Evolutionary conservation across 306 rosid species (phyloP), one percentile per base, ranked within the genome.

Genomic region (Herpetospermum pedunculosum): DNA sequence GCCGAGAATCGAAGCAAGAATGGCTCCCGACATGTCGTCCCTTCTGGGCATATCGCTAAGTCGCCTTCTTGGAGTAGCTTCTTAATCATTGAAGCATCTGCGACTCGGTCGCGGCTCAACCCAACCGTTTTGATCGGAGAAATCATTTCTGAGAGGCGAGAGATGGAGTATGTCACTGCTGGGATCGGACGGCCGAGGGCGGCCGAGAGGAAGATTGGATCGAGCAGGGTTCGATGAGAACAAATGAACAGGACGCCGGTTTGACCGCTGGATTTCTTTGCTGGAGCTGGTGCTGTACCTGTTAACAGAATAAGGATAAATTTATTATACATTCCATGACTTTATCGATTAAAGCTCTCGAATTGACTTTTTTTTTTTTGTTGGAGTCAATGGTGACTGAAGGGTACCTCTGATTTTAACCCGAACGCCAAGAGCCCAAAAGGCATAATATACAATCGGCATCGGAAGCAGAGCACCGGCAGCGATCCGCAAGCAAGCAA

Each of bases 1-100:
- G 98, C 96, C 0, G 97, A 90, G 64, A 93, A 90, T 23, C 98
- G 75, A 0, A 90, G 73, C 0, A 92, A 87, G 43, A 88, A 92
- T 0, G 98, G 92, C 18, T 92, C 98, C 14, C 96, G 79, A 5
- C 98, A 92, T 8, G 98, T 92, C 25, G 97, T 90, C 2, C 97
- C 97, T 59, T 92, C 97, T 0, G 97, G 97, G 55, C 96, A 92
- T 18, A 92, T 87, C 1, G 94, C 93, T 0, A 90, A 41, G 88
- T 92, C 98, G 5, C 96, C 98, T 13, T 84, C 86, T 44, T 78
- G 76, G 58, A 92, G 79, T 6, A 90, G 89, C 30, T 73, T 88
- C 73, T 84, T 90, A 14, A 92, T 92, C 90, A 88, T 88, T 59
- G 97, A 21, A 0, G 97, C 98, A 6, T 92, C 98, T 0, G 78